Evolutionary conservation across 495 filamentous ascomycete species (phyloP).

Genomic region (Ascodesmis nigricans): DNA sequence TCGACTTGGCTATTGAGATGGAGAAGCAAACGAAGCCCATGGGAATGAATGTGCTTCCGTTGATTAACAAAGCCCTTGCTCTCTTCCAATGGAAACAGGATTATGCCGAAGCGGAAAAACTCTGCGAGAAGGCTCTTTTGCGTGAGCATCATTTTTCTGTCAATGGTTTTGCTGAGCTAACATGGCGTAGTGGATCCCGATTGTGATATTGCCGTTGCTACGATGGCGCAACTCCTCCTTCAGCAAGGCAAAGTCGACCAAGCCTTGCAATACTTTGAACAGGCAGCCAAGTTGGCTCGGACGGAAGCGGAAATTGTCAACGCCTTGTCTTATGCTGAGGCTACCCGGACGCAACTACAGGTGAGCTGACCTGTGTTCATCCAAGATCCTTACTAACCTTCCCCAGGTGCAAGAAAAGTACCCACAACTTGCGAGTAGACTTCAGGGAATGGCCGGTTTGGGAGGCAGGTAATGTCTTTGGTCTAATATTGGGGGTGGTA

Average conservation of each 20-base stretch:
- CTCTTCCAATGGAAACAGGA: constrained; percentile 97
- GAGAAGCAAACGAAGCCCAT: constrained; percentile 82
- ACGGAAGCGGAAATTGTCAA: constrained; percentile 94
- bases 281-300: constrained; percentile 80
- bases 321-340: constrained; percentile 89
- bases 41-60: constrained; percentile 86
- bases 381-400: constrained; percentile 6
- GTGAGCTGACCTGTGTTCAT: constrained; percentile 16
- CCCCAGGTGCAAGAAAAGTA: constrained; percentile 76
- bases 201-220: constrained; percentile 95
- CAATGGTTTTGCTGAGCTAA: constrained; percentile 16
- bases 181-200: constrained; percentile 68
- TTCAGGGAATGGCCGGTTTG: constrained; percentile 46
- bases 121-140: constrained; percentile 92
- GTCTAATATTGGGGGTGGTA: not conserved
- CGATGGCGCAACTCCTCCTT: constrained; percentile 94
- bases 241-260: constrained; percentile 95
- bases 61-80: constrained; percentile 96
- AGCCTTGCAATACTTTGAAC: constrained; percentile 91
- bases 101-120: constrained; percentile 77
- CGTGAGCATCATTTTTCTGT: constrained; percentile 49
- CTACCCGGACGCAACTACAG: constrained; percentile 87
- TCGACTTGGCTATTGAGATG: constrained; percentile 93
- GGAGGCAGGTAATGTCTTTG: constrained; percentile 2
- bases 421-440: constrained; percentile 66